Evolutionary conservation across 2,329 filamentous ascomycete species (phyloP).

Genomic region (Zasmidium citrigriseum): DNA sequence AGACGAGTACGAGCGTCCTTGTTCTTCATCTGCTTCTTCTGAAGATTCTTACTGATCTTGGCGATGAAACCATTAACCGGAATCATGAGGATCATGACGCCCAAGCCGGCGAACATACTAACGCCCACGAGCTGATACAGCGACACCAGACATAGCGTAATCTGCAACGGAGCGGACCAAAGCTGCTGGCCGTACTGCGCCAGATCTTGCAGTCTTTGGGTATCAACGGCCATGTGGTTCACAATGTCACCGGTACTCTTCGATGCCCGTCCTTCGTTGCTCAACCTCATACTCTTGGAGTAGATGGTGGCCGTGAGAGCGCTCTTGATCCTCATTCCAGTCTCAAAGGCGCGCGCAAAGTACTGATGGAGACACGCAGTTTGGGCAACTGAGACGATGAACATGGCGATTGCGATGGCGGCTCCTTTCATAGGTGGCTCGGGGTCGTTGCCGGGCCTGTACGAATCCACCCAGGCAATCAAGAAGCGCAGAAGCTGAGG

Average conservation of each 20-base stretch:
- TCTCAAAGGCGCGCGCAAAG: conserved; percentile 92
- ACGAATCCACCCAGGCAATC: conserved; percentile 82
- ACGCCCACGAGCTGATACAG: conserved; percentile 92
- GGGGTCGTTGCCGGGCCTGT: conserved; percentile 58
- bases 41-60: conserved; percentile 87
- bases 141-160: conserved; percentile 90
- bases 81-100: conserved; percentile 96
- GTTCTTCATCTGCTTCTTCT: conserved; percentile 98
- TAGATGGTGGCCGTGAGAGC: conserved; percentile 90
- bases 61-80: conserved; percentile 92
- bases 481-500: conserved; percentile 84
- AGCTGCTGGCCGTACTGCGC: conserved; percentile 94
- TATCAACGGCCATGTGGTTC: conserved; percentile 99
- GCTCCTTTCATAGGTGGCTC: conserved; percentile 82
- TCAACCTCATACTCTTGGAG: conserved; percentile 82
- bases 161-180: conserved; percentile 97
- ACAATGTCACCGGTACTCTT: conserved; percentile 98
- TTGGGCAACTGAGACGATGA: conserved; percentile 79
- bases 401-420: conserved; percentile 90
- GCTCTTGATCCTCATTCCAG: conserved; percentile 95
- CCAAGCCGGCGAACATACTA: conserved; percentile 94
- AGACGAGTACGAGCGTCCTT: conserved; percentile 91
- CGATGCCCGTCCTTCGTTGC: conserved; percentile 83
- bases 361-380: conserved; percentile 95
- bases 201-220: conserved; percentile 89